A percentile compares a stretch with the other conserved stretches of the same genome.
Conservation (phyloP, 805 yeast genomes). For the Candida adriatica region DNA sequence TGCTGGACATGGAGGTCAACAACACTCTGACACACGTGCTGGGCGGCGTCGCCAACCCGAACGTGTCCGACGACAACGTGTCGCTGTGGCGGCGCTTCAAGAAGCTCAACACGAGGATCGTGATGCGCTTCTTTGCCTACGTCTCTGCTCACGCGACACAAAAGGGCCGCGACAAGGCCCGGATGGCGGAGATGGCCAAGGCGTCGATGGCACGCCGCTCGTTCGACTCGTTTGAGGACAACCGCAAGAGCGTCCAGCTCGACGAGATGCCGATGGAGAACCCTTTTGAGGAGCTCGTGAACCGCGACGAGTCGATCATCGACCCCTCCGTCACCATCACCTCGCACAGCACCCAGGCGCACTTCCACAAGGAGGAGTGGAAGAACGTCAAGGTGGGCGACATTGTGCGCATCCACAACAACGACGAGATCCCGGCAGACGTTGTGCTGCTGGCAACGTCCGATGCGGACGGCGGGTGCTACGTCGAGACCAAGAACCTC, state of each 20-base stretch:
- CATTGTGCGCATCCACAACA: constrained; percentile 58
- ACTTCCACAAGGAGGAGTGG: constrained; percentile 47
- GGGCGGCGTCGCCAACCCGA: constrained; percentile 46
- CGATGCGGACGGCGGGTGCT: constrained; percentile 62
- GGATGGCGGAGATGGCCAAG: constrained; percentile 21
- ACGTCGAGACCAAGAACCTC: constrained; percentile 72
- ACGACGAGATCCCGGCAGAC: constrained; percentile 83
- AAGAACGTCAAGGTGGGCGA: constrained; percentile 71
- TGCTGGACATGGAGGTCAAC: constrained; percentile 65
- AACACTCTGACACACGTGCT: constrained; percentile 65
- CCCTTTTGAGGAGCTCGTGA: constrained; percentile 25
- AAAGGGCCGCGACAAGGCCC: constrained; percentile 30
- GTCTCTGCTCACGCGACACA: constrained; percentile 21
- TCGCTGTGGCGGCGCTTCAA: constrained; percentile 66
- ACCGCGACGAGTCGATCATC: constrained; percentile 42
- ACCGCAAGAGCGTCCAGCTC: constrained; percentile 23
- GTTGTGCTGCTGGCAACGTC: constrained; percentile 57
- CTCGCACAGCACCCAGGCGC: constrained; percentile 39
- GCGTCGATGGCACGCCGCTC: constrained; percentile 28
- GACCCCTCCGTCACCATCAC: constrained; percentile 52
- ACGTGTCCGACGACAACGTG: constrained; percentile 56
- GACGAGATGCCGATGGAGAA: constrained; percentile 24
- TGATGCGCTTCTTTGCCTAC: constrained; percentile 7
- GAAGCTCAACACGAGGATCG: constrained; percentile 36
- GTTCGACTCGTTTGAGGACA: constrained; percentile 30